Evolutionary conservation across 2,329 filamentous ascomycete genomes (phyloP).

Genomic region (Pseudogymnoascus sp.): DNA sequence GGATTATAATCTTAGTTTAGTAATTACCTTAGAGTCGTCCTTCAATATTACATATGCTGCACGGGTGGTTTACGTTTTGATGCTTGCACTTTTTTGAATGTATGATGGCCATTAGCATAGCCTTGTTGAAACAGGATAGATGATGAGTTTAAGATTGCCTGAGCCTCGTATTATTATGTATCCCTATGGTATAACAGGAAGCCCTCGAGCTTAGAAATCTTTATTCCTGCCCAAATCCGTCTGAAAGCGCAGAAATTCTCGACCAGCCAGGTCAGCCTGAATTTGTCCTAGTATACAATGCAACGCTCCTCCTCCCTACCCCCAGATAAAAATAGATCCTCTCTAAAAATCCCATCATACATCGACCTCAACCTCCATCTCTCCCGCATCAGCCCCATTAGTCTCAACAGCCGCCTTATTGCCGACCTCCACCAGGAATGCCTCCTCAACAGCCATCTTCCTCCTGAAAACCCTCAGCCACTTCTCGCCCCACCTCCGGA

Average conservation of each 20-base stretch:
- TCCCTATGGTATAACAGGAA: conserved; percentile 7
- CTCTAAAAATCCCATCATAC: neutral
- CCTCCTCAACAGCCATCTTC: conserved; percentile 78
- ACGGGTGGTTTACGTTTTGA: neutral
- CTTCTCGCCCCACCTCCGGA: conserved; percentile 72
- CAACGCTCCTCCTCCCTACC: neutral
- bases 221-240: neutral
- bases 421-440: conserved; percentile 40
- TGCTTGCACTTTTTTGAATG: neutral
- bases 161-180: conserved; percentile 3
- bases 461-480: conserved; percentile 83
- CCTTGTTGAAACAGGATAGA: neutral
- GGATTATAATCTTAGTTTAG: neutral
- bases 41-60: neutral
- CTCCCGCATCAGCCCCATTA: conserved; percentile 11
- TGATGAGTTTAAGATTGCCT: neutral
- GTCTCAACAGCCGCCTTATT: conserved; percentile 18
- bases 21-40: neutral
- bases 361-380: conserved; percentile 10
- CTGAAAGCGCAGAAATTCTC: conserved; percentile 1
- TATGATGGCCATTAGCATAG: neutral
- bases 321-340: conserved; percentile 16
- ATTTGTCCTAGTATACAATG: conserved; percentile 6
- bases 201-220: conserved; percentile 4
- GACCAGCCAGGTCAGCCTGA: conserved; percentile 7